Conservation (phyloP, 2,329 filamentous ascomycete genomes). For the Colletotrichum neosansevieriae region DNA sequence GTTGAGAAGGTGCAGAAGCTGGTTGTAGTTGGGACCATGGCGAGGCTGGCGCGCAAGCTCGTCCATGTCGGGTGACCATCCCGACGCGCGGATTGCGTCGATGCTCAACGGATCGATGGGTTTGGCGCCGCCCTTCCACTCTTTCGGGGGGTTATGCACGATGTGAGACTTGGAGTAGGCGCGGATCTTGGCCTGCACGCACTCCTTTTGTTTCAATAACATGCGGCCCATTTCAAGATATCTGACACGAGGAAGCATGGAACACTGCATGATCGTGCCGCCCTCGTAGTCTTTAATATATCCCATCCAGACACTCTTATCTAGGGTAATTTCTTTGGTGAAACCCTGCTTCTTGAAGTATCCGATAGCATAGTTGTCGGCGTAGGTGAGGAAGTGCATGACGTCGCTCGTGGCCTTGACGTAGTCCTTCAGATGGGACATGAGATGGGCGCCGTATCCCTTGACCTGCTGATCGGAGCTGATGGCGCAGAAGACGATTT, state of each 20-base stretch:
- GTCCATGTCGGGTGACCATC: conserved; percentile 98
- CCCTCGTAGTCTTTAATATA: conserved; percentile 99
- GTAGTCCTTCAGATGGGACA: conserved; percentile 98
- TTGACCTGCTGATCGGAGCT: conserved; percentile 98
- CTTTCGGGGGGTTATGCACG: conserved; percentile 84
- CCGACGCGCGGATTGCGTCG: conserved; percentile 88
- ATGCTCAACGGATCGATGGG: conserved; percentile 89
- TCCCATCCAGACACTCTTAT: conserved; percentile 95
- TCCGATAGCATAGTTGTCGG: conserved; percentile 98
- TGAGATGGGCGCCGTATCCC: conserved; percentile 96
- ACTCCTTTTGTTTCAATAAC: conserved; percentile 97
- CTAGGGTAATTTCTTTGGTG: conserved; percentile 96
- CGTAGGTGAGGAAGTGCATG: conserved; percentile 99
- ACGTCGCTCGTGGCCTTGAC: conserved; percentile 96
- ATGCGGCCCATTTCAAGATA: conserved; percentile 94
- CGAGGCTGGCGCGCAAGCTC: conserved; percentile 93
- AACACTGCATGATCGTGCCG: conserved; percentile 99
- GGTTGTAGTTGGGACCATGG: conserved; percentile 96
- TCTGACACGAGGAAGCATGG: conserved; percentile 93
- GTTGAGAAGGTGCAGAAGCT: conserved; percentile 91
- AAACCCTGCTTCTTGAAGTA: conserved; percentile 99
- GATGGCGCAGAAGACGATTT: conserved; percentile 99
- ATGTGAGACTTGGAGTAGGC: conserved; percentile 91
- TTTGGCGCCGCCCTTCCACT: conserved; percentile 82
- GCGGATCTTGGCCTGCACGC: conserved; percentile 93